A percentile compares a stretch with the other conserved stretches of the same genome.
phyloP scores from a whole-genome alignment of 805 yeast species.

The Cyberlindnera veronae region DNA sequence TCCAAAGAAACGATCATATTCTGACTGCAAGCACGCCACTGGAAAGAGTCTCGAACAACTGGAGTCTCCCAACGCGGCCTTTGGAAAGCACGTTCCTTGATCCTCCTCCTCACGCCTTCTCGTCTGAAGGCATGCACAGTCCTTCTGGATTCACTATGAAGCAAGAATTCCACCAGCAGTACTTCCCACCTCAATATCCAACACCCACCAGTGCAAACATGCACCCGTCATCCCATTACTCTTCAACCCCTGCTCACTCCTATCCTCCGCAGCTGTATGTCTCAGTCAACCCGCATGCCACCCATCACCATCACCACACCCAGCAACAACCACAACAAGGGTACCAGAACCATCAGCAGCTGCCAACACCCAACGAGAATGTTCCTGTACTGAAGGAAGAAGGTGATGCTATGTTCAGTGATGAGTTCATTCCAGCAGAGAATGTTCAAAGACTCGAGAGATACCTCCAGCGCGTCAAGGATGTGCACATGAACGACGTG shows the following conservation, averaged over 20 bases:
- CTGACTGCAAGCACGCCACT: neutral
- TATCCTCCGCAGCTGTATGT: neutral
- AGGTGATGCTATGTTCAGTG: neutral
- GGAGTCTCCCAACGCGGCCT: neutral
- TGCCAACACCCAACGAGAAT: neutral
- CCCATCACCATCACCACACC: neutral
- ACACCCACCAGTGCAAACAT: neutral
- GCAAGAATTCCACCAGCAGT: neutral
- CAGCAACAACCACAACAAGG: neutral
- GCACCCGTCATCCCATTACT: no score
- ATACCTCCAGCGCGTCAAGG: slow-evolving; percentile 2
- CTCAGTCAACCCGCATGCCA: neutral
- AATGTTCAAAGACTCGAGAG: neutral
- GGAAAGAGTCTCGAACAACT: neutral
- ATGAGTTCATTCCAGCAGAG: slow-evolving; percentile 2
- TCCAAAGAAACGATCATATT: neutral
- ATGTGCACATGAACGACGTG: neutral
- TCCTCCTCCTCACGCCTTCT: neutral
- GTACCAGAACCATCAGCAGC: neutral
- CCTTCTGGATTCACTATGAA: no score
- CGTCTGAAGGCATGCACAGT: no score
- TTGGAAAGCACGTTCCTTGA: neutral
- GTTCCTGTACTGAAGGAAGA: neutral
- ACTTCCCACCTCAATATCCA: neutral
- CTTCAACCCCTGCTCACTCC: neutral